Percentiles rank a stretch among this genome's conserved stretches.
phyloP scores from a whole-genome alignment of 768 basidiomycete species.

The Auricularia auricula-judae region DNA sequence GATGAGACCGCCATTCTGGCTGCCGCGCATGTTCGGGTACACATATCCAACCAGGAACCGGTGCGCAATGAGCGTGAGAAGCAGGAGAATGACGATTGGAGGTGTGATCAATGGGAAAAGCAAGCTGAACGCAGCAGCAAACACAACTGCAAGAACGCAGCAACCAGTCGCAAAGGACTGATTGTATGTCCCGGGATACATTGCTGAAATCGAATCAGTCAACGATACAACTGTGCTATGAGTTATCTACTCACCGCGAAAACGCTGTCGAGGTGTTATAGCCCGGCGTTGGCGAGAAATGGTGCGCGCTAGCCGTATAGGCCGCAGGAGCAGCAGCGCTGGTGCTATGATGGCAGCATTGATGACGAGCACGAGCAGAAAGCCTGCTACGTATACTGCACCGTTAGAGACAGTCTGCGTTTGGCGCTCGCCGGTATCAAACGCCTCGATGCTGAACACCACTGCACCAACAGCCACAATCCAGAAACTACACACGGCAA shows the following conservation, averaged over 20 bases:
- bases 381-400: slow-evolving; percentile 55
- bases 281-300: slow-evolving; percentile 44
- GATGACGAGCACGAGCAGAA: slow-evolving; percentile 47
- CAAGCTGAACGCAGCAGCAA: slow-evolving; percentile 61
- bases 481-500: slow-evolving; percentile 46
- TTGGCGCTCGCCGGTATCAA: slow-evolving; percentile 29
- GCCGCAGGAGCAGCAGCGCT: slow-evolving; percentile 63
- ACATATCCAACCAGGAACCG: slow-evolving; percentile 73
- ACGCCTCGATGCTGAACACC: slow-evolving; percentile 52
- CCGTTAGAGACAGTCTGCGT: slow-evolving; percentile 51
- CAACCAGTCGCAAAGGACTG: slow-evolving; percentile 56
- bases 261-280: slow-evolving; percentile 66
- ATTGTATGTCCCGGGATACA: slow-evolving; percentile 63
- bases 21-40: slow-evolving; percentile 55
- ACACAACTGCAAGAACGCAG: slow-evolving; percentile 55
- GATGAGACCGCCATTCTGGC: slow-evolving; percentile 60
- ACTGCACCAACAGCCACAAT: slow-evolving; percentile 57
- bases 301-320: slow-evolving; percentile 47
- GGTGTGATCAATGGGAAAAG: slow-evolving; percentile 72
- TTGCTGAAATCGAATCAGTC: slow-evolving; percentile 28
- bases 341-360: slow-evolving; percentile 61
- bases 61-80: slow-evolving; percentile 64
- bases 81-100: slow-evolving; percentile 52
- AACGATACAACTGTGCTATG: no score
- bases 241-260: slow-evolving; percentile 44